Evolutionary conservation across 2,329 filamentous ascomycete species (phyloP).

Genomic region (Laburnicola sp.): DNA sequence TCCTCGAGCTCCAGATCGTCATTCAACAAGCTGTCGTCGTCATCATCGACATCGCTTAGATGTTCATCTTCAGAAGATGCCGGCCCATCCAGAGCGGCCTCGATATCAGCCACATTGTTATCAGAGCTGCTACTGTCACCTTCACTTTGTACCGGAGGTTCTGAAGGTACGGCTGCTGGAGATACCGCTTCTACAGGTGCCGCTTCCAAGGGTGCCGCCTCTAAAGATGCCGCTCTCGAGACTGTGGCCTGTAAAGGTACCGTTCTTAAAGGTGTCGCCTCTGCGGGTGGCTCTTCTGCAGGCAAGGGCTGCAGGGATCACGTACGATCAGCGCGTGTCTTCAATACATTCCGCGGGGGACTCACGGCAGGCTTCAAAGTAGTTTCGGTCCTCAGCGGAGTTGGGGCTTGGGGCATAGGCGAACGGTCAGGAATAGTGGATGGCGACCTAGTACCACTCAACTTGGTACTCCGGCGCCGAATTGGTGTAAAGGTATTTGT

Average conservation of each 20-base stretch:
- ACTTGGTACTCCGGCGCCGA: background rate
- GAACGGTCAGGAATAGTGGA: slow-evolving; percentile 39
- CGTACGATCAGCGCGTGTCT: no score
- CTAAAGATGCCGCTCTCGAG: no score
- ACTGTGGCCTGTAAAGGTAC: no score
- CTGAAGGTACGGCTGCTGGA: background rate
- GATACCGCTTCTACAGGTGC: no score
- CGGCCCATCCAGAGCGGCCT: background rate
- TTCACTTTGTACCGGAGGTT: background rate
- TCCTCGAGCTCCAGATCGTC: slow-evolving; percentile 34
- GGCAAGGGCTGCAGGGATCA: no score
- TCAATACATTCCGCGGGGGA: no score
- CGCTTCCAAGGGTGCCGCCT: no score
- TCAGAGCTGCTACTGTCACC: background rate
- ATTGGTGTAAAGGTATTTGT: no score
- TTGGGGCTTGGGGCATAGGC: slow-evolving; percentile 26
- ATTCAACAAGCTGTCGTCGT: slow-evolving; percentile 26
- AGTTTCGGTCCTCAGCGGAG: slow-evolving; percentile 33
- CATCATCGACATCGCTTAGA: slow-evolving; percentile 25
- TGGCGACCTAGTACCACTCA: slow-evolving; percentile 36
- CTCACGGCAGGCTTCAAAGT: slow-evolving; percentile 21
- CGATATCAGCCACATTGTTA: background rate
- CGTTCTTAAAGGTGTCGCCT: no score
- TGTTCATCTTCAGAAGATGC: slow-evolving; percentile 19
- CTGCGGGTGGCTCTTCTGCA: no score